phyloP scores from a whole-genome alignment of 495 filamentous ascomycete genomes.

The Poronia punctata region DNA sequence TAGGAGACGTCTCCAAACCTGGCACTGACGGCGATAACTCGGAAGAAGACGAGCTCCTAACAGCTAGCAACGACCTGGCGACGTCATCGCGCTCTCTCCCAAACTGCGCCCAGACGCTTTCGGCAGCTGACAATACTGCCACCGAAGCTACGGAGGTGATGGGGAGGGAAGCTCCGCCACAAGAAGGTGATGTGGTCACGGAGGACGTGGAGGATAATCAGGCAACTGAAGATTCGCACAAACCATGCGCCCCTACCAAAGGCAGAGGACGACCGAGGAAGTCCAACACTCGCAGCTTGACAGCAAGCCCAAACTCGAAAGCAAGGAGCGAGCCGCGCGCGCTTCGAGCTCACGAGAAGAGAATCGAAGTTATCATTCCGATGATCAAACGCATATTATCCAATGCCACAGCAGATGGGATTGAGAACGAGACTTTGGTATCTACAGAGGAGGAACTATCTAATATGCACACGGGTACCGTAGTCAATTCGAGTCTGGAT shows the following conservation, averaged over 20 bases:
- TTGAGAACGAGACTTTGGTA: not conserved
- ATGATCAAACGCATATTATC: slow-evolving; percentile 1
- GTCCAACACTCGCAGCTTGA: not conserved
- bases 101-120: not conserved
- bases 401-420: not conserved
- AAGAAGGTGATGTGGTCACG: not conserved
- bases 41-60: slow-evolving; percentile 17
- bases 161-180: not conserved
- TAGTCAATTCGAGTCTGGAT: too few relatives aligned
- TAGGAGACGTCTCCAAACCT: not conserved
- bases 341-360: slow-evolving; percentile 1
- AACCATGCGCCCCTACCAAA: not conserved
- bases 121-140: not conserved
- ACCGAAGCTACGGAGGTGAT: not conserved
- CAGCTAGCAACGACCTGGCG: too few relatives aligned
- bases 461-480: too few relatives aligned
- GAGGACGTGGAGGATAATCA: not conserved
- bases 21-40: not conserved
- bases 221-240: not conserved
- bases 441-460: not conserved
- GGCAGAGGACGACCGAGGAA: slow-evolving; percentile 1
- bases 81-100: too few relatives aligned
- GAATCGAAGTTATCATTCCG: slow-evolving; percentile 9
- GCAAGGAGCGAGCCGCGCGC: not conserved
- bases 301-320: not conserved